Evolutionary conservation across 192 early-diverging fungal species (phyloP).

Genomic region (Umbelopsis ramanniana): DNA sequence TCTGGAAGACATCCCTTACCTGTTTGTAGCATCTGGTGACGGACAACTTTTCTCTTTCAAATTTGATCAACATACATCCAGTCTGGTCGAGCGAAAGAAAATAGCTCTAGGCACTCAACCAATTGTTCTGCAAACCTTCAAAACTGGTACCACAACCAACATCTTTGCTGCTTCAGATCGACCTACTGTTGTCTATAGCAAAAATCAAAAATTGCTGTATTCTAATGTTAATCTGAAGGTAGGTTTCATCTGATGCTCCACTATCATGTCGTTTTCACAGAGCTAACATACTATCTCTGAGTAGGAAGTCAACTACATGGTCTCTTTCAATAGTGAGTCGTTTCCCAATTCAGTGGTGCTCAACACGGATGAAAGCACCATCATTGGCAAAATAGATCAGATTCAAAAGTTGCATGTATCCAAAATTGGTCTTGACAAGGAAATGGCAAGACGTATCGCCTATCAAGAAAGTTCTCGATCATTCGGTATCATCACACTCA

Average conservation of each 20-base stretch:
- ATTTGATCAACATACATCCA: slow-evolving; percentile 43
- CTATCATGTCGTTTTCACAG: not conserved
- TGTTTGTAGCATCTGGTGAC: slow-evolving; percentile 82
- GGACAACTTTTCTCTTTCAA: slow-evolving; percentile 75
- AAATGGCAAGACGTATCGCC: slow-evolving; percentile 73
- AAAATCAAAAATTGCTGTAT: slow-evolving; percentile 73
- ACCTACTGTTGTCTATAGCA: slow-evolving; percentile 78
- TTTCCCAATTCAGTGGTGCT: slow-evolving; percentile 67
- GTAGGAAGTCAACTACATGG: slow-evolving; percentile 60
- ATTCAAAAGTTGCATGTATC: slow-evolving; percentile 87
- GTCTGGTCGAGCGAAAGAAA: slow-evolving; percentile 52
- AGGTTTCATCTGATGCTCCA: not conserved
- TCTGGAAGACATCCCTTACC: slow-evolving; percentile 69
- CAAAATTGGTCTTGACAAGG: slow-evolving; percentile 60
- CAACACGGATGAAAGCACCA: slow-evolving; percentile 60
- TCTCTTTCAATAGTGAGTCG: slow-evolving; percentile 57
- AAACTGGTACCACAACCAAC: slow-evolving; percentile 41
- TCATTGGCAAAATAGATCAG: slow-evolving; percentile 78
- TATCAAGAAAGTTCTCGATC: slow-evolving; percentile 57
- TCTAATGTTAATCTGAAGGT: slow-evolving; percentile 86
- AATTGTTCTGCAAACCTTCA: slow-evolving; percentile 61
- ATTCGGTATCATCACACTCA: slow-evolving; percentile 67
- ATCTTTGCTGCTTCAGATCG: slow-evolving; percentile 86
- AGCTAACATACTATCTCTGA: not conserved
- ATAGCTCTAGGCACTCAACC: slow-evolving; percentile 82